Base-by-base conservation (phyloP, 176 grass and related monocot genomes). In the Avena insularis region DNA sequence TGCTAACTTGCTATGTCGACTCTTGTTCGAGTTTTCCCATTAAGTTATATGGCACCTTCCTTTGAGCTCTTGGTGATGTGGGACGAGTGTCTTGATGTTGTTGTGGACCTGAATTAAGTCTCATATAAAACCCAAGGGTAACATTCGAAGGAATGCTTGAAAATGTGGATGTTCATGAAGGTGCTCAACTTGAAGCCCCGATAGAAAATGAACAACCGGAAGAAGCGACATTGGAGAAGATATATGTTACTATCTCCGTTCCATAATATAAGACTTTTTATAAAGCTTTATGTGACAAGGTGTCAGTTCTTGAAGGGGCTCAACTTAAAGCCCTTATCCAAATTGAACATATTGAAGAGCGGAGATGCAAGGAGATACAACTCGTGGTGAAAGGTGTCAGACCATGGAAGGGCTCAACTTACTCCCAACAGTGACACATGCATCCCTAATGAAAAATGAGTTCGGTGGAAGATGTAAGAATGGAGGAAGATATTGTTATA, bases 81-180 rank as follows among this genome's bases (percentile, higher is more conserved):
- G 40, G 88, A 93, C 14, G 85, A 75, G 17, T 85, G 88, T 38
- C 81, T 90, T 71, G 82, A 90, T 82, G 77, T 93, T 69, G 90
- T 43, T 85, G 82, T 90, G 40, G 88, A 93, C 87, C 63, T 93
- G 53, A 85, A 90, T 85, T 87, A 48, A 48, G 47, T 48, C 47
- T 48, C 47, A 48, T 2, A 48, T 48, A 48, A 48, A 48, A 48
- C 47, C 47, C 47, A 48, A 10, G 47, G 11, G 47, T 48, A 48
- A 48, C 9, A 10, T 8, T 47, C 54, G 13, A 25, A 50, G 82
- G 53, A 29, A 56, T 75, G n/a, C 27, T 73, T 45, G 47, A 85
- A 55, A 75, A n/a, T 67, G 8, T 67, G 43, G 87, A 83, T 29
- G 12, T 7, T 62, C 45, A 1, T 40, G 4, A 17, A 48, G 68